Evolutionary conservation across 495 filamentous ascomycete genomes (phyloP), one percentile per base, ranked within the genome.

Genomic region (Neurospora hispaniola): DNA sequence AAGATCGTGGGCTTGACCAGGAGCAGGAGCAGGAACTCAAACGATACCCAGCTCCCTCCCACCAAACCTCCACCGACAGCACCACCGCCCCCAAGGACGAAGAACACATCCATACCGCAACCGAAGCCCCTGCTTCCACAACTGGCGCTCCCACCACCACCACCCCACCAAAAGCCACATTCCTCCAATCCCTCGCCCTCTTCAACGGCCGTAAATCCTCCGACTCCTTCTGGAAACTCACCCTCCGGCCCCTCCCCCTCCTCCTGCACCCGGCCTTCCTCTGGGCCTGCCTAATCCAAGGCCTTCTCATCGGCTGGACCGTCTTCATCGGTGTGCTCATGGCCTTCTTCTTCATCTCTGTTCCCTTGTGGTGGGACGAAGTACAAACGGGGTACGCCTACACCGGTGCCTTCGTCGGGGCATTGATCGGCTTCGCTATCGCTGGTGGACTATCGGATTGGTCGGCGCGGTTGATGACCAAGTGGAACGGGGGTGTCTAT

Each of bases 261-360:
- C 79, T 93, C 76, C 79, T 92, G 18, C 94, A 98, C 75, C 94
- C 94, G 0, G 92, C 92, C 46, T 90, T 98, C 71, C 78, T 97
- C 42, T 98, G 93, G 93, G 93, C 92, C 11, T 94, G 91, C 78
- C 84, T 98, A 3, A 97, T 93, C 62, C 94, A 98, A 86, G 94
- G 94, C 14, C 88, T 92, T 2, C 85, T 97, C 73, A 96, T 98
- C 74, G 94, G 94, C 73, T 98, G 94, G 94, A 94, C 93, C 5
- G 94, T 97, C 9, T 90, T 98, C 78, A 96, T 98, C 70, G 94
- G 94, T 69, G 92, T 97, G 38, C 89, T 96, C 71, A 82, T 97
- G 35, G 94, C 92, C 10, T 90, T 89, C 70, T 90, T 97, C 72
- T 95, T 97, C 82, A 84, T 94, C 35, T 88, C 89, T 10, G 89